Base-by-base conservation (phyloP, 306 rosid species). In the Crotalaria pallida region DNA sequence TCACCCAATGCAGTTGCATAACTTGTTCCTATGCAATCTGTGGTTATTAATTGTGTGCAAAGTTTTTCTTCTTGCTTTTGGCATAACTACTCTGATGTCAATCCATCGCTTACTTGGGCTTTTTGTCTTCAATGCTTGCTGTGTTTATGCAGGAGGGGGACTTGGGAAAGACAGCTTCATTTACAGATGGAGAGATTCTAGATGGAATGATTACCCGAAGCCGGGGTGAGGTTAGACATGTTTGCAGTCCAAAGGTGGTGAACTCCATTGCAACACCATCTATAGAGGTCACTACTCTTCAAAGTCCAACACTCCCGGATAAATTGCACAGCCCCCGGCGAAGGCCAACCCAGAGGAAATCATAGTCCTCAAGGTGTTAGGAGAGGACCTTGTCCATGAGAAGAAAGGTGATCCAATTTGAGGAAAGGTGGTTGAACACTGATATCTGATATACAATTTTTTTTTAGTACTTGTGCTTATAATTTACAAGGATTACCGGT, bases 211-310 rank as follows among this genome's bases (percentile, higher is more conserved):
- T 84, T 5, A 87, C 91, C 3, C 64, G 87, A 78, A 77, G 96
- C 81, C 84, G 93, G 11, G 93, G 89, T 0, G 94, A 90, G 89
- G 58, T 88, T 41, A 74, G 73, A 51, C 87, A 52, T 23, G 73
- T 79, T n/a, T 77, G 83, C 85, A 90, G 88, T 80, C 77, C 73
- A 22, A 84, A 70, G 83, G 15, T 81, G 19, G 31, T 67, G 40
- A 85, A 76, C 72, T 83, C 85, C 53, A 58, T 71, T 27, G 29
- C 77, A 73, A 80, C 65, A 29, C 75, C 77, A 24, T 67, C 82
- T 64, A 69, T 52, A 66, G 88, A 82, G 52, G 36, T 80, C 7
- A 48, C 57, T 50, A 65, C 22, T 73, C 33, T 66, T 21, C 83
- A 69, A 72, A 84, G 75, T 48, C 74, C 83, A 44, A 53, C 58